Conservation (phyloP, 2,329 filamentous ascomycete species). For the Alternaria viburni region DNA sequence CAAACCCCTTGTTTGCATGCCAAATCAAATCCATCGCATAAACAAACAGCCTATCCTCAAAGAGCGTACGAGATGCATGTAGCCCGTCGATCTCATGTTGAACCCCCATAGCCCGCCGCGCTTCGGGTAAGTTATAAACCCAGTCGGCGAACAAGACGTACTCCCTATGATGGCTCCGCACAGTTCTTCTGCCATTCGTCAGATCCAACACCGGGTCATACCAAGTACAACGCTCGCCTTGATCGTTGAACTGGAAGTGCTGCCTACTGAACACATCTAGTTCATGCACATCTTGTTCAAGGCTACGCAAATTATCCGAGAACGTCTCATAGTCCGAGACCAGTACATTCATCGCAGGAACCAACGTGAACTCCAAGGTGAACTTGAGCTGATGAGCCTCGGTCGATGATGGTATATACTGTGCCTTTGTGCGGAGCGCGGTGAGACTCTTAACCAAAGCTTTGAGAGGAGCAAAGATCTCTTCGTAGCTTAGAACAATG, state of each 20-base stretch:
- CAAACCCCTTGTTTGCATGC: background rate
- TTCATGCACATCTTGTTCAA: background rate
- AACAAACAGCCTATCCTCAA: background rate
- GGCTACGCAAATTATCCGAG: background rate
- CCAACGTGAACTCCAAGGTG: background rate
- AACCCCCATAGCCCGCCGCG: background rate
- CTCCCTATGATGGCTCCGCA: background rate
- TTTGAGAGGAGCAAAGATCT: background rate
- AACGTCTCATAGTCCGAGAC: background rate
- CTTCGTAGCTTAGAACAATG: background rate
- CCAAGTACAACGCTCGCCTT: background rate
- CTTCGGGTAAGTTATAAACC: slow-evolving; percentile 14
- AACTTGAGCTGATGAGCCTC: background rate
- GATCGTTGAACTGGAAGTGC: background rate
- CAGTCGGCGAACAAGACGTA: slow-evolving; percentile 6
- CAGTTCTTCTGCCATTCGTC: background rate
- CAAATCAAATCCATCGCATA: background rate
- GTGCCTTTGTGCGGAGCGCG: background rate
- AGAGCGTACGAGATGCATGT: background rate
- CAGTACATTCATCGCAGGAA: background rate
- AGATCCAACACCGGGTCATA: background rate
- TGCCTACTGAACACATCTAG: background rate
- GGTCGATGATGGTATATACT: background rate
- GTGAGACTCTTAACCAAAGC: background rate
- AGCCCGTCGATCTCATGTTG: background rate